Evolutionary conservation across 2,329 filamentous ascomycete genomes (phyloP), one percentile per base, ranked within the genome.

Genomic region (Juglanconis juglandina): DNA sequence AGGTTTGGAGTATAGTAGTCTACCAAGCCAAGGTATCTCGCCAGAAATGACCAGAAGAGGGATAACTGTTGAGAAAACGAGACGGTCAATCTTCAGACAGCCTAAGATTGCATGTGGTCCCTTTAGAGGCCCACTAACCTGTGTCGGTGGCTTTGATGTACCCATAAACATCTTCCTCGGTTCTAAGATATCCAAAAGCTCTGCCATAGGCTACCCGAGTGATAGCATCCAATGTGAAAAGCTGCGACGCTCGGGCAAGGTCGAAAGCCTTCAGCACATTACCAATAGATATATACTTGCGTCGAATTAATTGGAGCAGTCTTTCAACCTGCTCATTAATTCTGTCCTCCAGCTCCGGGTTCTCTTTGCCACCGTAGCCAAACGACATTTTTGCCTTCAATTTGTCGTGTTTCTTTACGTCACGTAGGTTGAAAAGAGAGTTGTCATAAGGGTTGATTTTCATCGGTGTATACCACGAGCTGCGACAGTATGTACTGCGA

Each of bases 141-240:
- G 17, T 17, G 17, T 17, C 17, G 17, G 17, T 17, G 17, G 17
- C 17, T 52, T n/a, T 2, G 42, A 81, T 71, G 64, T 79, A 81
- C 11, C 71, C 72, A 59, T 77, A 76, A 0, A 77, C 71, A 63
- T 81, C 79, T 9, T 71, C 67, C 63, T 81, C 75, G 7, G 68
- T 66, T 24, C 70, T 69, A 1, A 81, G 66, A 62, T 77, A 78
- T 24, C 79, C 78, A 63, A 81, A 79, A 1, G 73, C 67, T 54
- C 74, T 62, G 30, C 80, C 80, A 51, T 82, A 77, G 2, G 77
- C 78, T 11, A 83, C 65, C 41, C 75, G 73, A 42, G 75, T 79
- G 62, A 84, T 80, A 24, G 81, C 75, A 63, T 84, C 81, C 4
- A 82, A 70, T 0, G 80, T 80, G 56, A 83, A 77, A 70, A 75